These are phyloP conservation scores for Jimgerdemannia lactiflua DNA, from an alignment of 192 early-diverging fungal species.

Conservation along the genomic window DNA sequence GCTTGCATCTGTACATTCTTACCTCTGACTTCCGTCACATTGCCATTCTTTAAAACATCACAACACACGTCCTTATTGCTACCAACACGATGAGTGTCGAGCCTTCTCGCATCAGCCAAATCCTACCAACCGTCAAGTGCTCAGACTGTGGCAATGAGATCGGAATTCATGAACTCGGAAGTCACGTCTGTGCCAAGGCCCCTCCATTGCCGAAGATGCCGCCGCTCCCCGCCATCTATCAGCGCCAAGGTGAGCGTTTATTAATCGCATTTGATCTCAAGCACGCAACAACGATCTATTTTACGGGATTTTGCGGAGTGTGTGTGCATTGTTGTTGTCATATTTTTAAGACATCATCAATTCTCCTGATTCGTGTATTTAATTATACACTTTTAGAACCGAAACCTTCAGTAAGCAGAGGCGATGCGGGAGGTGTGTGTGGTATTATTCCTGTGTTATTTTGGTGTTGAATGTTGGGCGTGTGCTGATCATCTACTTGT, in stretches of 20 bases:
- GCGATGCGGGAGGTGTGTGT: not conserved
- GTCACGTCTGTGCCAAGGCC: constrained; percentile 49
- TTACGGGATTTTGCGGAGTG: not conserved
- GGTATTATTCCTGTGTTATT: not conserved
- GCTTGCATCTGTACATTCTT: no score
- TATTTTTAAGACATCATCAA: no score
- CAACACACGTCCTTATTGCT: not conserved
- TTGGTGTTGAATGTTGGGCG: not conserved
- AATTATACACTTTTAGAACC: not conserved
- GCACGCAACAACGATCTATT: no score
- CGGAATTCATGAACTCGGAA: constrained; percentile 44
- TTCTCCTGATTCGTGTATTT: not conserved
- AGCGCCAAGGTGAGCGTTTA: not conserved
- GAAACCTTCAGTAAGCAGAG: not conserved
- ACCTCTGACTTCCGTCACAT: no score
- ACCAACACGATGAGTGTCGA: not conserved
- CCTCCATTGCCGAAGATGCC: constrained; percentile 39
- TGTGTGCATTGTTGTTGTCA: not conserved
- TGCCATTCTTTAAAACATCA: not conserved
- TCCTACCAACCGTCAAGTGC: constrained; percentile 53
- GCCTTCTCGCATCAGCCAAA: constrained; percentile 45
- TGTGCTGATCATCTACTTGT: no score
- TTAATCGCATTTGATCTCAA: not conserved
- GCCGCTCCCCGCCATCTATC: not conserved
- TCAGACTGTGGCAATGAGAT: constrained; percentile 56